phyloP scores from a whole-genome alignment of 768 basidiomycete genomes.

The Lenzites betulinus region DNA sequence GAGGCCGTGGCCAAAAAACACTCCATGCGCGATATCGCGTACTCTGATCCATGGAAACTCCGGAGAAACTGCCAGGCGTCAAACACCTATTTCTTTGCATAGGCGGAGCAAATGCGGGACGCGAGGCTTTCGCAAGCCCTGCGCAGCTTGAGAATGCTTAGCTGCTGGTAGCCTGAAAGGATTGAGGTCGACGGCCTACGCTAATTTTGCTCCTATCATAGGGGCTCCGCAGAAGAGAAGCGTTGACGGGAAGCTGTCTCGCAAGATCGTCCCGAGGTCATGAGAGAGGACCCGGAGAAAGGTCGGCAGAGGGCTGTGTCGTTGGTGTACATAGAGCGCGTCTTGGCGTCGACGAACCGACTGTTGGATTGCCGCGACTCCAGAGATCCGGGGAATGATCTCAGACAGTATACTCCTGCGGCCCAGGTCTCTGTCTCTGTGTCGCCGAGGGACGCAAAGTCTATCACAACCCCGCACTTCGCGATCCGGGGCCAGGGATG shows the following conservation, averaged over 20 bases:
- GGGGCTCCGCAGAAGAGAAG: constrained; percentile 5
- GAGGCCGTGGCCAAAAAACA: neutral
- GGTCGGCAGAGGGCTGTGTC: constrained; percentile 7
- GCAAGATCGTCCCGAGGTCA: constrained; percentile 16
- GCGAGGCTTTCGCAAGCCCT: neutral
- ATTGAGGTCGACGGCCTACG: neutral
- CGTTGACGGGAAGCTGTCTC: neutral
- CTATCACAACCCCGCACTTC: constrained; percentile 16
- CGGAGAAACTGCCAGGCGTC: constrained; percentile 16
- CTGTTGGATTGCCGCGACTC: neutral
- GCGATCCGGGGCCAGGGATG: neutral
- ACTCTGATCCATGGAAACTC: constrained; percentile 24
- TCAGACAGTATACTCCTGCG: neutral
- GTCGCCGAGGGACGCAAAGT: neutral
- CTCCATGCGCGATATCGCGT: constrained; percentile 1
- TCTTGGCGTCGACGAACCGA: constrained; percentile 7
- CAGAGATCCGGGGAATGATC: neutral
- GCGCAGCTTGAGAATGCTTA: neutral
- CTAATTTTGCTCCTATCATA: constrained; percentile 1
- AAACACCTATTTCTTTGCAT: neutral
- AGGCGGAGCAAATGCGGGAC: neutral
- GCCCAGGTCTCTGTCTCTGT: neutral
- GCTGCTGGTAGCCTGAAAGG: neutral
- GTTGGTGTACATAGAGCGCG: neutral
- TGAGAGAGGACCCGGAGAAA: constrained; percentile 10